Base-by-base conservation (phyloP, 148 eudicot species). In the Persicaria tinctoria region DNA sequence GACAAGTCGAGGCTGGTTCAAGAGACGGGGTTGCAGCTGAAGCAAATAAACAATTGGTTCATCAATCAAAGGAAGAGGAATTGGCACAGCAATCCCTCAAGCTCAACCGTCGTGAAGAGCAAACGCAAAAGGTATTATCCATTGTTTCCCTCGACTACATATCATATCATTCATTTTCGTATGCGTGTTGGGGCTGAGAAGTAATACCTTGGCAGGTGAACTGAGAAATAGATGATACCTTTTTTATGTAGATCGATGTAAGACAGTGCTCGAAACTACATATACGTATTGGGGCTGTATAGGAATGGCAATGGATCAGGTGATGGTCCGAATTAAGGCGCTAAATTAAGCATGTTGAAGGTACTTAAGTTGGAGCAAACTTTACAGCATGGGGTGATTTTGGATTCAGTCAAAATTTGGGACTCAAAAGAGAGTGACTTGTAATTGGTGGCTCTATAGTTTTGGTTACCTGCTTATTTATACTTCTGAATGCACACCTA, bases 31-130 rank as follows among this genome's bases (percentile, higher is more conserved):
- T 80, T 93, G 84, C 93, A 93, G 79, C 82, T 93, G 70, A 93
- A 93, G 78, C 98, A 93, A 86, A 93, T 93, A 32, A 93, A 93
- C 70, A 93, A 93, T 72, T 93, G 98, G 98, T 93, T 93, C 84
- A 93, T 93, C 81, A 93, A 93, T 82, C 98, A 93, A 76, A 82
- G 98, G 75, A 93, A 93, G 80, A 86, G 98, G 76, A 93, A 93
- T 68, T 93, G 98, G 98, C 98, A 91, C 83, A 93, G 89, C 78
- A 93, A 91, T 73, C 87, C 97, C 50, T 87, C 98, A 27, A 79
- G 93, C 76, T 87, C 97, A 3, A 79, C 84, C 9, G 64, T 85
- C 73, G 47, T 80, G 70, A 93, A 93, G 85, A 88, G 89, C 82
- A 93, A 91, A 76, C 94, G 98, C 81, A 93, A 93, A 85, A 93